phyloP scores from a whole-genome alignment of 2,329 filamentous ascomycete genomes.

The Ophiostoma perfectum region DNA sequence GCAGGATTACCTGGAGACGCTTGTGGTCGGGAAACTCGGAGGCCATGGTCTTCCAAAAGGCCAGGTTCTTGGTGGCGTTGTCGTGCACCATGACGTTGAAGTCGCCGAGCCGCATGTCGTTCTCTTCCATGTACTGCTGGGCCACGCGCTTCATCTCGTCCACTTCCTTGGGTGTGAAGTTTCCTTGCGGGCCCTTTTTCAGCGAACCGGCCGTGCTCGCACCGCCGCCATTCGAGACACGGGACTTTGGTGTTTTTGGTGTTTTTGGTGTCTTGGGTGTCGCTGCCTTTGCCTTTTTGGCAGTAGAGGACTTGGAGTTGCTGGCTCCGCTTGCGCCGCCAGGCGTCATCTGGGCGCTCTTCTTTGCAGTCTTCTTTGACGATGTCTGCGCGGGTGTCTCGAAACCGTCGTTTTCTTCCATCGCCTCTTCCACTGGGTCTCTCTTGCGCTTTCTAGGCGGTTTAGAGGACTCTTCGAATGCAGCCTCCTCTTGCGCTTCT shows the following conservation, averaged over 20 bases:
- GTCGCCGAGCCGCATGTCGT: conserved; percentile 40
- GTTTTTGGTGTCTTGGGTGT: not conserved
- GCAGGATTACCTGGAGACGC: conserved; percentile 50
- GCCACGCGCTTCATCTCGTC: conserved; percentile 39
- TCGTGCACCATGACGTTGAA: conserved; percentile 45
- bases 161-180: conserved; percentile 43
- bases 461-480: not conserved
- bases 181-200: conserved; percentile 28
- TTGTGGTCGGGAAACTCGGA: conserved; percentile 46
- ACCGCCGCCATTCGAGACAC: not conserved
- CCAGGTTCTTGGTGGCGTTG: conserved; percentile 30
- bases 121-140: conserved; percentile 41
- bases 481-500: not conserved
- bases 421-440: not conserved
- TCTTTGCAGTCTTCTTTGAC: conserved; percentile 4
- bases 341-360: not conserved
- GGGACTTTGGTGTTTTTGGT: not conserved
- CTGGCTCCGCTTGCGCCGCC: not conserved
- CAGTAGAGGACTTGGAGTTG: not conserved
- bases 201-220: conserved; percentile 11
- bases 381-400: conserved; percentile 16
- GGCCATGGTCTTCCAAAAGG: conserved; percentile 48
- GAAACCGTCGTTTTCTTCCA: not conserved
- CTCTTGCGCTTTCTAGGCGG: conserved; percentile 18
- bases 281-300: not conserved